Evolutionary conservation across 257 asterid genomes (phyloP).

Genomic region (Rauvolfia tetraphylla): DNA sequence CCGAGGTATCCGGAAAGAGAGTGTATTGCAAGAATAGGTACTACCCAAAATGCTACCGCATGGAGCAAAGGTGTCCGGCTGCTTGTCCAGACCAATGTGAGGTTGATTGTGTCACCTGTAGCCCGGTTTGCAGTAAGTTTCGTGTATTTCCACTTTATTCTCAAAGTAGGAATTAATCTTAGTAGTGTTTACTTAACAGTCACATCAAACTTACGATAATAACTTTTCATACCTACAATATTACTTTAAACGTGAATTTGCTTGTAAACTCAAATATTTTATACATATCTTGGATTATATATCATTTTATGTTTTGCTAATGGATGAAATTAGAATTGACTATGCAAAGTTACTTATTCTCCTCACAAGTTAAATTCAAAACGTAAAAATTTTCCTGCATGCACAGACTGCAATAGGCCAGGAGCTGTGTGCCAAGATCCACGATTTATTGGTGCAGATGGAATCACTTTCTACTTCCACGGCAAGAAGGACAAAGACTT

Average conservation of each 20-base stretch:
- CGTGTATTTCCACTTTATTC: not conserved
- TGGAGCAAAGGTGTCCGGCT: slow-evolving; percentile 25
- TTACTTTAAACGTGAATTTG: too few relatives aligned
- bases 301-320: too few relatives aligned
- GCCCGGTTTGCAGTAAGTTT: slow-evolving; percentile 52
- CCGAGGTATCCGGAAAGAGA: slow-evolving; percentile 31
- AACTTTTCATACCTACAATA: too few relatives aligned
- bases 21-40: slow-evolving; percentile 22
- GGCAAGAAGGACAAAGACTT: slow-evolving; percentile 63
- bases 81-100: slow-evolving; percentile 24
- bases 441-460: slow-evolving; percentile 74
- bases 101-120: slow-evolving; percentile 34
- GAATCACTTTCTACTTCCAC: slow-evolving; percentile 83
- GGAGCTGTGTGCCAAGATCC: slow-evolving; percentile 95
- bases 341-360: too few relatives aligned
- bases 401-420: slow-evolving; percentile 64
- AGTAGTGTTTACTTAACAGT: not conserved
- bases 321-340: too few relatives aligned
- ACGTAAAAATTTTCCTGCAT: not conserved
- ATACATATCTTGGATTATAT: too few relatives aligned
- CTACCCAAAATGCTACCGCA: slow-evolving; percentile 24
- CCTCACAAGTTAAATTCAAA: too few relatives aligned
- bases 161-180: too few relatives aligned
- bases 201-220: not conserved
- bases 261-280: too few relatives aligned